phyloP scores from a whole-genome alignment of 176 grass and related monocot species.

The Ensete glaucum region DNA sequence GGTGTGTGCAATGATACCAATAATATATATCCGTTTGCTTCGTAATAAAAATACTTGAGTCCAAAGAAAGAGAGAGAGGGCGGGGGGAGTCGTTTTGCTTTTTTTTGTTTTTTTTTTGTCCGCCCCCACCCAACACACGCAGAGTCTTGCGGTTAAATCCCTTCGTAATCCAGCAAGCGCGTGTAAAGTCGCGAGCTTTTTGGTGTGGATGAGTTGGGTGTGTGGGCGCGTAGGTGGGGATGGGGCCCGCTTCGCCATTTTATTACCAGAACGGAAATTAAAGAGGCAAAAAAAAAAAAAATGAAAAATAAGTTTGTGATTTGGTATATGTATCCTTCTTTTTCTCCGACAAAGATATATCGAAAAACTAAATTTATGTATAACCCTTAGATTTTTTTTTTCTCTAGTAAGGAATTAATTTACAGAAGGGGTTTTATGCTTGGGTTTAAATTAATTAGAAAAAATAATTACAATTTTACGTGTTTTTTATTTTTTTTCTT shows the following conservation, averaged over 20 bases:
- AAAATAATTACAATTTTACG: too few relatives aligned
- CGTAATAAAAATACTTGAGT: not conserved
- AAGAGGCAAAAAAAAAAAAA: not conserved
- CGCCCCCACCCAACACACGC: not conserved
- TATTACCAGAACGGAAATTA: not conserved
- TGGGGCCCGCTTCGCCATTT: not conserved
- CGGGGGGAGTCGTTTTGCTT: not conserved
- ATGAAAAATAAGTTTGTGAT: not conserved
- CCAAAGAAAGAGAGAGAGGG: not conserved
- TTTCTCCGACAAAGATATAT: too few relatives aligned
- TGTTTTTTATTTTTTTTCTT: too few relatives aligned
- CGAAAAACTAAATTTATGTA: too few relatives aligned
- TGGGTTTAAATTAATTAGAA: too few relatives aligned
- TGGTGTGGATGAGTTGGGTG: not conserved
- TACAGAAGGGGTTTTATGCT: too few relatives aligned
- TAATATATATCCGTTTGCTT: slow-evolving; percentile 1
- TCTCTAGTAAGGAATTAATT: too few relatives aligned
- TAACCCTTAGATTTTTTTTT: too few relatives aligned
- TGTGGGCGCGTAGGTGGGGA: not conserved
- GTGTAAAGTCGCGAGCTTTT: not conserved
- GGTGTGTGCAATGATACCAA: not conserved
- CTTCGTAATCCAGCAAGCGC: not conserved
- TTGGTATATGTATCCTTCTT: too few relatives aligned
- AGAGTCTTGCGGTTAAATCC: not conserved
- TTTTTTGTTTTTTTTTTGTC: not conserved